Conservation (phyloP, 2,329 filamentous ascomycete genomes). For the Sclerotinia glacialis region DNA sequence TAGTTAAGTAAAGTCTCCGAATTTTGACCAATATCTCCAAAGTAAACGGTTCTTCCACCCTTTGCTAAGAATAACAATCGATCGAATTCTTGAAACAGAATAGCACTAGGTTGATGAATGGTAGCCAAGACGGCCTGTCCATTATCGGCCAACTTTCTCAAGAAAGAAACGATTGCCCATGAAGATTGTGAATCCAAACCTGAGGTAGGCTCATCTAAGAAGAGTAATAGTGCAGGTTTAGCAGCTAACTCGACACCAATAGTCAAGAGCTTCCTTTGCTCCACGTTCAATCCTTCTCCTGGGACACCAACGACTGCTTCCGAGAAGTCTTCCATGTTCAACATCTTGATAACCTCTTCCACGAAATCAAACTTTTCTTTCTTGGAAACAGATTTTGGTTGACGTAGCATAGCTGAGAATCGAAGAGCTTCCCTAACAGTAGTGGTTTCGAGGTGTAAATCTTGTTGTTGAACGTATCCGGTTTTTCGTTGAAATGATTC, state of each 20-base stretch:
- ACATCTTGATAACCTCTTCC: slow-evolving; percentile 83
- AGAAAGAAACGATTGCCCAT: slow-evolving; percentile 84
- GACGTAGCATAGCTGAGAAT: slow-evolving; percentile 83
- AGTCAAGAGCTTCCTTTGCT: slow-evolving; percentile 73
- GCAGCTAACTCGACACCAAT: slow-evolving; percentile 96
- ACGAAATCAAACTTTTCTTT: slow-evolving; percentile 85
- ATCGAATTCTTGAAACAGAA: slow-evolving; percentile 90
- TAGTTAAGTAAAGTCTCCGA: slow-evolving; percentile 50
- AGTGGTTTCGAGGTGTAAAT: slow-evolving; percentile 79
- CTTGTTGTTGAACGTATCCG: slow-evolving; percentile 90
- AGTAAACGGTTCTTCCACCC: slow-evolving; percentile 78
- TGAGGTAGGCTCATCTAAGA: slow-evolving; percentile 92
- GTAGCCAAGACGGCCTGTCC: slow-evolving; percentile 92
- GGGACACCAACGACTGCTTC: slow-evolving; percentile 90
- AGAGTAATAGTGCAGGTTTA: slow-evolving; percentile 83
- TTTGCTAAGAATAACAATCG: slow-evolving; percentile 74
- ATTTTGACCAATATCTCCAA: slow-evolving; percentile 66
- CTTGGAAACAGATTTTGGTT: slow-evolving; percentile 69
- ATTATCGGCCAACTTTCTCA: slow-evolving; percentile 84
- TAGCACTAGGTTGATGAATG: slow-evolving; percentile 91
- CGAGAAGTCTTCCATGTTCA: slow-evolving; percentile 88
- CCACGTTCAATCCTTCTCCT: slow-evolving; percentile 77
- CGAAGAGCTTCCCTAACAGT: slow-evolving; percentile 76
- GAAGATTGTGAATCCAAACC: slow-evolving; percentile 92
- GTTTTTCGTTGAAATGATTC: slow-evolving; percentile 87